Evolutionary conservation across 140 eudicot genomes (phyloP).

Genomic region (Stevia rebaudiana): DNA sequence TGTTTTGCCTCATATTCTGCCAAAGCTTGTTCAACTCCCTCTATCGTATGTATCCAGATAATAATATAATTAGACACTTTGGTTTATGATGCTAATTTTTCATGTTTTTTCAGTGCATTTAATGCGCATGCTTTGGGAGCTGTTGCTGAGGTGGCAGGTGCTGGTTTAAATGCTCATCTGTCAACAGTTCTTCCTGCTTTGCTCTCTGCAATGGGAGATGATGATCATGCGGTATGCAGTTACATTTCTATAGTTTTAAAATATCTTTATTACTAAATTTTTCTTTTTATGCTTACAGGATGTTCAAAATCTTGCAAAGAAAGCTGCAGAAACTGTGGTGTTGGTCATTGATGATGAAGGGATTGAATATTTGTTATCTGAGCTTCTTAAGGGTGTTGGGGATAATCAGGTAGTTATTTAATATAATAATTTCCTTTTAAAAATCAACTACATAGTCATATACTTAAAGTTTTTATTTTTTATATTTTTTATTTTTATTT

Average conservation of each 20-base stretch:
- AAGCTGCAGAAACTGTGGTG: conserved; percentile 96
- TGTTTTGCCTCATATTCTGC: conserved; percentile 94
- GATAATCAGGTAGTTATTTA: conserved; percentile 54
- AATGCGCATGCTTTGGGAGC: conserved; percentile 99
- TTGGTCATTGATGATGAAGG: conserved; percentile 98
- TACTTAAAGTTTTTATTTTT: neutral
- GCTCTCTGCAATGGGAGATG: conserved; percentile 87
- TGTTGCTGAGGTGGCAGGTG: conserved; percentile 96
- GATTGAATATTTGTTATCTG: conserved; percentile 63
- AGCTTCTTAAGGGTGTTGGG: conserved; percentile 80
- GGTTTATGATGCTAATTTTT: conserved; percentile 3
- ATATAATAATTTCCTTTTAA: neutral
- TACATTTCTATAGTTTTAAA: neutral
- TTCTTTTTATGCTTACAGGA: conserved; percentile 37
- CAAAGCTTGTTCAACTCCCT: conserved; percentile 94
- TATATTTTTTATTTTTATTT: neutral
- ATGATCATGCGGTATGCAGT: conserved; percentile 55
- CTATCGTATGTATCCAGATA: conserved; percentile 57
- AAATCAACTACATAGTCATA: neutral
- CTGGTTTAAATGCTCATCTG: conserved; percentile 80
- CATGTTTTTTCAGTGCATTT: conserved; percentile 57
- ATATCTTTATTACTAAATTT: conserved; percentile 11
- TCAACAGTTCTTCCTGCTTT: conserved; percentile 85
- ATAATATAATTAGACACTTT: neutral
- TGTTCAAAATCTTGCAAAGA: conserved; percentile 69